Conservation (phyloP, 2,329 filamentous ascomycete species). For the Xylaria arbuscula region DNA sequence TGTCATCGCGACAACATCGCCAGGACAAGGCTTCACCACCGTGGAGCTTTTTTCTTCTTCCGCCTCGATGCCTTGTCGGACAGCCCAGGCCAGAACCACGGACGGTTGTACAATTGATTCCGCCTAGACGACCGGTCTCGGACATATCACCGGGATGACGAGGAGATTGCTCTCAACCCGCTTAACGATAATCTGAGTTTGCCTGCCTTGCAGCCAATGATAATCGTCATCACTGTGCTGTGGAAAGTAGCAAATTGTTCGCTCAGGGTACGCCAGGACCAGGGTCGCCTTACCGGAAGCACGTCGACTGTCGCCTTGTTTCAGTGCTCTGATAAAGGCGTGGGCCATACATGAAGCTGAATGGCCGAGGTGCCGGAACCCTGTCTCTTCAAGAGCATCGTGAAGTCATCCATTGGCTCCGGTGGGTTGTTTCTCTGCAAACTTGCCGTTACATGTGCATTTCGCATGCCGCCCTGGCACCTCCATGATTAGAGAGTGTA, state of each 20-base stretch:
- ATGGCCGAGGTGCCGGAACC: conserved; percentile 26
- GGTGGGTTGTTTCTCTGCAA: conserved; percentile 32
- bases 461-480: conserved; percentile 23
- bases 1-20: background rate
- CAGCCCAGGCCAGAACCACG: background rate
- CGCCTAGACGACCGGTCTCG: background rate
- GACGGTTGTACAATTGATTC: background rate
- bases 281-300: conserved; percentile 35
- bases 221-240: background rate
- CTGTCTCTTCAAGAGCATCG: conserved; percentile 23
- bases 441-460: conserved; percentile 27
- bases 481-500: conserved; percentile 5
- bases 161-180: background rate
- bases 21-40: background rate
- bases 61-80: conserved; percentile 1
- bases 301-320: conserved; percentile 31
- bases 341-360: conserved; percentile 31
- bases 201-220: conserved; percentile 9
- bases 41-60: background rate
- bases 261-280: conserved; percentile 20
- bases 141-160: conserved; percentile 1
- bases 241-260: conserved; percentile 1
- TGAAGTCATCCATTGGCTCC: conserved; percentile 25
- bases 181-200: background rate
- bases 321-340: conserved; percentile 28